These are phyloP conservation scores for Collybiopsis confluens DNA, from an alignment of 768 basidiomycete species.

Conservation along the genomic window DNA sequence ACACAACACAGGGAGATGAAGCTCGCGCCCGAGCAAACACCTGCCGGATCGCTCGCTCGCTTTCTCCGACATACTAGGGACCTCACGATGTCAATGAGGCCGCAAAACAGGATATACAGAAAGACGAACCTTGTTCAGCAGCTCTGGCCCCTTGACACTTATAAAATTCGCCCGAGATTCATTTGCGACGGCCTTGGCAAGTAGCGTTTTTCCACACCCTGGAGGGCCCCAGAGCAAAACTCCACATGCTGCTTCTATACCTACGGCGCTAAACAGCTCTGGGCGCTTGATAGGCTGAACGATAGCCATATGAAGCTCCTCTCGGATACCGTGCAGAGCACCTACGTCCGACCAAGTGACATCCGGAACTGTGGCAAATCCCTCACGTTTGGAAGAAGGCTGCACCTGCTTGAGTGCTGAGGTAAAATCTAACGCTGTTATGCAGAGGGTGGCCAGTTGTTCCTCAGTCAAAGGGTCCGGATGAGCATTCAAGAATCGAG, in stretches of 20 bases:
- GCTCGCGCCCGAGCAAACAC: conserved; percentile 93
- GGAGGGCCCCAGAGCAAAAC: conserved; percentile 99
- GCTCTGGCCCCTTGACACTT: conserved; percentile 94
- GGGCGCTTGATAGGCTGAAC: conserved; percentile 92
- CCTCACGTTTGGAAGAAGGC: conserved; percentile 95
- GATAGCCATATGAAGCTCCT: conserved; percentile 96
- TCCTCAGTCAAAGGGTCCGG: conserved; percentile 72
- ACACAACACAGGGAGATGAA: conserved; percentile 91
- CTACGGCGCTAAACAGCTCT: conserved; percentile 82
- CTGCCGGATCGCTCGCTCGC: conserved; percentile 90
- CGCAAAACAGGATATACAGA: background rate
- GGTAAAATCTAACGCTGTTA: conserved; percentile 77
- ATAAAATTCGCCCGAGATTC: conserved; percentile 96
- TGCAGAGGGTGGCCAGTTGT: conserved; percentile 78
- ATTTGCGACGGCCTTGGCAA: conserved; percentile 98
- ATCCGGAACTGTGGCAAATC: conserved; percentile 95
- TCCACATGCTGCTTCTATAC: conserved; percentile 88
- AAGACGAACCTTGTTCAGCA: conserved; percentile 81
- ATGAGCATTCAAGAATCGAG: conserved; percentile 85
- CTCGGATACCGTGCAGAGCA: conserved; percentile 79
- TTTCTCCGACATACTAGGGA: conserved; percentile 95
- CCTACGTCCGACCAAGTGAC: conserved; percentile 95
- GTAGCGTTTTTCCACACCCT: conserved; percentile 93
- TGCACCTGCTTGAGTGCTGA: conserved; percentile 85
- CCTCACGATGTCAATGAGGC: background rate